These are phyloP conservation scores for Malus orientalis DNA, from an alignment of 306 rosid species.

Conservation along the genomic window DNA sequence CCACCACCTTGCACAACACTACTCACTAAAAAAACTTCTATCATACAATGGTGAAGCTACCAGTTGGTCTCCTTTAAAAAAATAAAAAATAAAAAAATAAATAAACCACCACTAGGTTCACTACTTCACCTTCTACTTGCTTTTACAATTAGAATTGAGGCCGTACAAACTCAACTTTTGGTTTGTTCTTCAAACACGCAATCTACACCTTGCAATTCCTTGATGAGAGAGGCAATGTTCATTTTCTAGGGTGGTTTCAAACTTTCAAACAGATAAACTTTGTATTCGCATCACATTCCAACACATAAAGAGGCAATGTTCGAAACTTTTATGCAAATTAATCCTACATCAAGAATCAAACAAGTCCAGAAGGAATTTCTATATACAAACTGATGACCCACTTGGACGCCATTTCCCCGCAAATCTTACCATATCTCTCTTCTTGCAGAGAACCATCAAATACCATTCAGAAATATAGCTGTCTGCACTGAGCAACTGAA, in stretches of 20 bases:
- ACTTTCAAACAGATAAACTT: background rate
- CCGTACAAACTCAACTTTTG: constrained; percentile 15
- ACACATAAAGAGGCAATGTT: constrained; percentile 14
- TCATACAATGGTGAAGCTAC: no score
- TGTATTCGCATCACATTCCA: background rate
- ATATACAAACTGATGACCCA: constrained; percentile 31
- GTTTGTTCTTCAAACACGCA: constrained; percentile 26
- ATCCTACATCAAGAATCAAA: constrained; percentile 22
- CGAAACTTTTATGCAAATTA: constrained; percentile 19
- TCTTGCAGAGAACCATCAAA: background rate
- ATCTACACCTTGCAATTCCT: no score
- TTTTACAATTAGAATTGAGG: background rate
- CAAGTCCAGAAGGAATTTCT: constrained; percentile 27
- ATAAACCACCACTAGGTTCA: no score
- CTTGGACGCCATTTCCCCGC: constrained; percentile 10
- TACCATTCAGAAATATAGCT: constrained; percentile 48
- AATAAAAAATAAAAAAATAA: no score
- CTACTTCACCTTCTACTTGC: no score
- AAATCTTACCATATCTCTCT: background rate
- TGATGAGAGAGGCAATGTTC: background rate
- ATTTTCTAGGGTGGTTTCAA: background rate
- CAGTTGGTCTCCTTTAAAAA: no score
- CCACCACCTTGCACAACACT: no score
- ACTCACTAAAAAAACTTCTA: no score
- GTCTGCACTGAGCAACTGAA: constrained; percentile 51